These are phyloP conservation scores for Dalbergia cochinchinensis DNA, from an alignment of 306 rosid species.

Conservation along the genomic window DNA sequence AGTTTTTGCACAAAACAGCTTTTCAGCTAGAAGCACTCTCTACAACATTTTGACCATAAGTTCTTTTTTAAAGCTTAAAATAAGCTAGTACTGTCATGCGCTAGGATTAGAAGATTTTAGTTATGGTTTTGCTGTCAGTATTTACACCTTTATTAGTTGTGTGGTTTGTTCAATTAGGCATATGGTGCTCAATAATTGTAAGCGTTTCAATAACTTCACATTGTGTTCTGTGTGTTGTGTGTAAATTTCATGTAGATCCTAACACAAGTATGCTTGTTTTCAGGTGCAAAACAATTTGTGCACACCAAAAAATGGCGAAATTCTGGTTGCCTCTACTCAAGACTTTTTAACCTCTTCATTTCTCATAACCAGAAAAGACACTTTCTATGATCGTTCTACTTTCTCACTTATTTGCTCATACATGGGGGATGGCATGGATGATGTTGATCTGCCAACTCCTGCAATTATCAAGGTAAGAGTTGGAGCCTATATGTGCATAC, in stretches of 20 bases:
- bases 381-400: slow-evolving; percentile 92
- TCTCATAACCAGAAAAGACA: slow-evolving; percentile 91
- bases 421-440: slow-evolving; percentile 89
- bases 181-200: slow-evolving; percentile 31
- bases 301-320: slow-evolving; percentile 98
- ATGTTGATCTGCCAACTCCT: slow-evolving; percentile 91
- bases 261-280: slow-evolving; percentile 40
- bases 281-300: slow-evolving; percentile 98
- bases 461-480: slow-evolving; percentile 81
- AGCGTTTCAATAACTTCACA: neutral
- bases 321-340: slow-evolving; percentile 97
- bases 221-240: slow-evolving; percentile 5
- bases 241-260: slow-evolving; percentile 24
- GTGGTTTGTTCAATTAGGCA: slow-evolving; percentile 31
- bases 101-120: slow-evolving; percentile 10
- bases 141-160: slow-evolving; percentile 21
- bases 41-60: slow-evolving; percentile 7
- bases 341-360: slow-evolving; percentile 97
- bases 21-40: slow-evolving; percentile 8
- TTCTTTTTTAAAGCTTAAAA: neutral
- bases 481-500: slow-evolving; percentile 5
- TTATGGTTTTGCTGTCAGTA: slow-evolving; percentile 12
- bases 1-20: neutral
- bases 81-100: slow-evolving; percentile 3
- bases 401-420: slow-evolving; percentile 89